Conservation (phyloP, 2,329 filamentous ascomycete genomes). For the Fusarium marasasianum region DNA sequence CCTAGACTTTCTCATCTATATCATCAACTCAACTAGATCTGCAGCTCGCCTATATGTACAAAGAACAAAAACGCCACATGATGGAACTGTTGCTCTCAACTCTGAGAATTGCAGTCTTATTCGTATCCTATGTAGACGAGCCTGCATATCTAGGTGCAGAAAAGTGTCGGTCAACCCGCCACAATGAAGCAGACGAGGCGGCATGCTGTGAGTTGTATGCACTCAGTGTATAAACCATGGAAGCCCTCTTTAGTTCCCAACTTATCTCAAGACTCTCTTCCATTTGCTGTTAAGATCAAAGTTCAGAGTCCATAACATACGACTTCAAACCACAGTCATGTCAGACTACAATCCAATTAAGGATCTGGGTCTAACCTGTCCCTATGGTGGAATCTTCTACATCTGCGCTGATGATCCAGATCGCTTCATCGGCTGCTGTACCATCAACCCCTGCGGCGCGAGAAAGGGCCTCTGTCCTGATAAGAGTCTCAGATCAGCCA, state of each 20-base stretch:
- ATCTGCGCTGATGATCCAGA: conserved; percentile 45
- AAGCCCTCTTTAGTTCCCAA: not conserved
- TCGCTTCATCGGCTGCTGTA: conserved; percentile 55
- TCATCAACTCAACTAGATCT: not conserved
- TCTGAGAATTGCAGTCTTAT: not conserved
- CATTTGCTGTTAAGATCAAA: no score
- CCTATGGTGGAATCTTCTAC: conserved; percentile 48
- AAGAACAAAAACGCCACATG: not conserved
- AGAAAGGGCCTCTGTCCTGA: conserved; percentile 33
- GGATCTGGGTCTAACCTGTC: conserved; percentile 46
- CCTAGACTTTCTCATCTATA: not conserved
- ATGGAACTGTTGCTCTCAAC: not conserved
- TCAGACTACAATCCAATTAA: conserved; percentile 2
- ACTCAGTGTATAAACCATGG: not conserved
- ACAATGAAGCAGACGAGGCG: not conserved
- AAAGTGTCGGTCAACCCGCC: not conserved
- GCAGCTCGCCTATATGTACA: not conserved
- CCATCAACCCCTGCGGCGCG: conserved; percentile 45
- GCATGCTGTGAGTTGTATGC: not conserved
- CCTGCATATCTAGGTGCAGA: not conserved
- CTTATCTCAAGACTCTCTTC: no score
- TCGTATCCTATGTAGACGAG: not conserved
- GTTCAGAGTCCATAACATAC: not conserved
- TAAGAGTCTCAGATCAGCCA: conserved; percentile 35
- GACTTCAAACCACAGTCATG: conserved; percentile 6